These are phyloP conservation scores for Nakaseomyces kungkrabaensis DNA, from an alignment of 1,139 yeast species.

Conservation along the genomic window DNA sequence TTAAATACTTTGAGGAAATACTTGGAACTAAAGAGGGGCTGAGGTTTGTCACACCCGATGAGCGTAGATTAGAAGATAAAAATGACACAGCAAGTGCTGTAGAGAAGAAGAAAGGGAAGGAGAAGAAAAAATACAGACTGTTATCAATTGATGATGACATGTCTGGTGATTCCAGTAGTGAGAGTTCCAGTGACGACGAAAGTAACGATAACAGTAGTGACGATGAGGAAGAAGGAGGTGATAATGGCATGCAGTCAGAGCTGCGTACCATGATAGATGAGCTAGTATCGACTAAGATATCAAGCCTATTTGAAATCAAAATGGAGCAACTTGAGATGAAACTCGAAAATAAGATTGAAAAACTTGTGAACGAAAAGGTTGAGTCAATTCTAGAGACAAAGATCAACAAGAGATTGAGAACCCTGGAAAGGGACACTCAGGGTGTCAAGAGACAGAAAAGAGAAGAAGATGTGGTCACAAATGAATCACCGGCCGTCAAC, in stretches of 20 bases:
- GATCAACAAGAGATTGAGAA: slow-evolving; percentile 2
- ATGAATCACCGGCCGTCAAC: background rate
- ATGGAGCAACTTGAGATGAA: slow-evolving; percentile 12
- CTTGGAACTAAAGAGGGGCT: background rate
- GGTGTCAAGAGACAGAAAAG: background rate
- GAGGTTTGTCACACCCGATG: background rate
- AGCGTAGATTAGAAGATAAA: background rate
- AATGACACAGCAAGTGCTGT: background rate
- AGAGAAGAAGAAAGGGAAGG: background rate
- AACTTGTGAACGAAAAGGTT: slow-evolving; percentile 11
- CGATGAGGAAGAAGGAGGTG: slow-evolving; percentile 8
- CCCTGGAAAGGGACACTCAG: slow-evolving; percentile 3
- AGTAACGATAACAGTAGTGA: no score
- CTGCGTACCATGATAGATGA: slow-evolving; percentile 22
- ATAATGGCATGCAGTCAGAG: slow-evolving; percentile 18
- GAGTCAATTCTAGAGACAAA: slow-evolving; percentile 6
- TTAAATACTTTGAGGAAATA: slow-evolving; percentile 8
- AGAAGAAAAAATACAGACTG: background rate
- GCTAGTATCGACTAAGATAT: slow-evolving; percentile 19
- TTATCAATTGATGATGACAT: slow-evolving; percentile 4
- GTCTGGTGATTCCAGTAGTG: slow-evolving; percentile 8
- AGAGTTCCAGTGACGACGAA: slow-evolving; percentile 8
- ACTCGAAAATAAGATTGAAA: slow-evolving; percentile 10
- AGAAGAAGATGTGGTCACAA: background rate
- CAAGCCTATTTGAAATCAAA: slow-evolving; percentile 13